Conservation (phyloP, 1,284 basidiomycete species). For the Cryptococcus maquisensis region DNA sequence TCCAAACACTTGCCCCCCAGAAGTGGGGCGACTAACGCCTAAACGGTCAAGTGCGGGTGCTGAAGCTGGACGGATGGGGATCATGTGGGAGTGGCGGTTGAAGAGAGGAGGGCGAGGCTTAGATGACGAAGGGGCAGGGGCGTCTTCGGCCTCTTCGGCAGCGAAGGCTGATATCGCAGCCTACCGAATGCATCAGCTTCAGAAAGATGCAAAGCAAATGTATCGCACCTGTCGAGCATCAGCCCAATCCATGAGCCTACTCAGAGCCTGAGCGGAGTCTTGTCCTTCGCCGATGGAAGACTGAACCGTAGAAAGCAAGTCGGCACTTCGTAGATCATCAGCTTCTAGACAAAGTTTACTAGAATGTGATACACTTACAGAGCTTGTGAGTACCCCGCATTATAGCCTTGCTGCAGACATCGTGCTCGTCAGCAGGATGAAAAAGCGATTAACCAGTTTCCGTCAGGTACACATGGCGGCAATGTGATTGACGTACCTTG, state of each 20-base stretch:
- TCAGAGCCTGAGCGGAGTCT: conserved; percentile 42
- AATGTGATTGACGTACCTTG: conserved; percentile 31
- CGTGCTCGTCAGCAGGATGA: too few relatives aligned
- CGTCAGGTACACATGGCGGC: conserved; percentile 1
- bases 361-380: conserved; percentile 30
- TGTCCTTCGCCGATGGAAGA: conserved; percentile 39
- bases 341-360: not conserved
- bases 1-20: not conserved
- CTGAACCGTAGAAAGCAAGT: conserved; percentile 46
- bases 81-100: conserved; percentile 1
- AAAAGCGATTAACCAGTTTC: too few relatives aligned
- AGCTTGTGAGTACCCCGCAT: conserved; percentile 47
- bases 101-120: not conserved
- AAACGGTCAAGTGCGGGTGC: conserved; percentile 12
- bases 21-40: not conserved
- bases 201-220: not conserved
- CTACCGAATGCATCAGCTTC: conserved; percentile 9
- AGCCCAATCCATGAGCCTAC: conserved; percentile 49
- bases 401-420: conserved; percentile 45
- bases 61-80: conserved; percentile 16
- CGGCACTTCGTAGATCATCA: conserved; percentile 22
- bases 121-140: conserved; percentile 4
- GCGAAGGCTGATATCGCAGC: conserved; percentile 42
- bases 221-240: conserved; percentile 47
- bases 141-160: conserved; percentile 35